Base-by-base conservation (phyloP, 352 stramenopile species). In the Globisporangium echinulatum region DNA sequence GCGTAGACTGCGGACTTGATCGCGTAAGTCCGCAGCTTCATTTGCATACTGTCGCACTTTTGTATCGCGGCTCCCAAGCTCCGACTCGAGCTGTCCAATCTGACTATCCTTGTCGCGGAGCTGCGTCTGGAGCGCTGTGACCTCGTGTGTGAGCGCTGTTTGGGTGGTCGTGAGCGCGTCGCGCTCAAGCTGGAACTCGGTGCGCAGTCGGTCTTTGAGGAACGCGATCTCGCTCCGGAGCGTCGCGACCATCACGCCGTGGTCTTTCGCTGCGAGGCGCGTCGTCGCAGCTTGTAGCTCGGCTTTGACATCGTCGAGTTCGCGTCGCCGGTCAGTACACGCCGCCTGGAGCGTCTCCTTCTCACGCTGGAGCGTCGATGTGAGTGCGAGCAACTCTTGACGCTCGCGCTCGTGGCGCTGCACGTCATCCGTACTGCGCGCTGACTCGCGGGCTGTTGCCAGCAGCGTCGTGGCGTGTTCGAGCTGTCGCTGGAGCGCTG, bases 121-220 rank as follows among this genome's bases (percentile, higher is more conserved):
- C 1, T 69, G 66, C 10, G 61, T 58, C 44, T 62, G 68, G 48
- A 91, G 44, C 25, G 69, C 17, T 5, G 60, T 61, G 19, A 85
- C 68, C 11, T 89, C 75, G 52, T 78, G 64, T 13, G 67, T 66
- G 10, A 91, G 62, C 5, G 68, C 63, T 14, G 71, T 56, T 7
- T 74, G 69, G 33, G 85, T 72, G 5, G 57, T 55, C 47, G 65
- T 65, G 39, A 91, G 42, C 8, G 56, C 66, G 9, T 83, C 72
- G 36, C 78, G 82, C 48, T 89, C 82, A n/a, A 77, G 67, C 66
- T 80, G 78, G 59, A 84, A 87, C 53, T 91, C 79, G 14, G 49
- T 68, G 14, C 75, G 79, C 40, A 91, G 62, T 1, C 74, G 67
- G 25, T 89, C 74, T 54, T 88, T 89, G 1, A 91, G 51, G 19